Base-by-base conservation (phyloP, 1,284 basidiomycete genomes). In the Tilletia horrida region DNA sequence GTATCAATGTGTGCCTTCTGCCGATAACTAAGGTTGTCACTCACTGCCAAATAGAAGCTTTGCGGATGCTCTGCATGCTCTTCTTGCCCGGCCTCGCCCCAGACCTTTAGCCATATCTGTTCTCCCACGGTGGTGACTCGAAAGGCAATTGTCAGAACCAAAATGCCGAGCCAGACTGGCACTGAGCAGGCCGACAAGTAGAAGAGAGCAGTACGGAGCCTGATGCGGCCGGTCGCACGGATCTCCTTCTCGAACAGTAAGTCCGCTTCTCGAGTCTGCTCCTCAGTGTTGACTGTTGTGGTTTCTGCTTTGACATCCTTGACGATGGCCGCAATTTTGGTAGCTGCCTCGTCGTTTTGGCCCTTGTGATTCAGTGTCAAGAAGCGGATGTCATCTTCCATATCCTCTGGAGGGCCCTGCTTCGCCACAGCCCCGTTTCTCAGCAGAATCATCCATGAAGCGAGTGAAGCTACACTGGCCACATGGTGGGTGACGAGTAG, bases 61-160 rank as follows among this genome's bases (percentile, higher is more conserved):
- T 59, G 55, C 8, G 55, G 16, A 29, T 59, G 55, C 13, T 16
- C 13, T 27, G 35, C 25, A 18, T 59, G 55, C 11, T n/a, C 35
- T 1, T 29, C 27, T 21, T 59, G 55, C 0, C 55, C 55, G n/a
- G 76, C 75, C 45, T 77, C 76, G 42, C 76, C 76, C 76, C 76
- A 77, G 0, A 75, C 65, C 57, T 76, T 76, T 42, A 77, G 74
- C 76, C 76, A 77, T 42, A 71, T 72, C 35, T 76, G 76, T 16
- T 76, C 76, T 18, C 72, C 70, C 0, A 71, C 69, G 11, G 69
- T 69, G 8, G 69, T 67, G 8, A 69, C 31, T 18, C 76, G 71
- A 2, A 72, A 42, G 18, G 71, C 2, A 8, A 76, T 61, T 18
- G 73, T 66, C 0, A 75, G 61, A 14, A 64, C 50, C 65, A 74